These are phyloP conservation scores for Escovopsis sp. DNA, from an alignment of 2,329 filamentous ascomycete genomes.

Conservation along the genomic window DNA sequence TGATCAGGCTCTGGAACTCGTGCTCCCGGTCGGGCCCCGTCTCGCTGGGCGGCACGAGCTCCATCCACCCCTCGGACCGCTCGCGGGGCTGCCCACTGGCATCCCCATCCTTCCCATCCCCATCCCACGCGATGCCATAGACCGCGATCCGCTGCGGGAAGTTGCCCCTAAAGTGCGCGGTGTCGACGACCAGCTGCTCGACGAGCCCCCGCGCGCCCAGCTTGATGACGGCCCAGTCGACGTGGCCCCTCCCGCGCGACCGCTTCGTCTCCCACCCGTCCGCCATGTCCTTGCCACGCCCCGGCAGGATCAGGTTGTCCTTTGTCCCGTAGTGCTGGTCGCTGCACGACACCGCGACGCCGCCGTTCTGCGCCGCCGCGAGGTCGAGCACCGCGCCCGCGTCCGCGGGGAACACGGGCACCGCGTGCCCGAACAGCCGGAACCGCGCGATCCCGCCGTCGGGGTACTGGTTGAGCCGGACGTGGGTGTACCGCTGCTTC, in stretches of 20 bases:
- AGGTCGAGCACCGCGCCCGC: conserved; percentile 55
- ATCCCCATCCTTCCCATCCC: conserved; percentile 29
- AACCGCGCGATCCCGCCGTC: conserved; percentile 75
- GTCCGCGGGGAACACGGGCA: conserved; percentile 61
- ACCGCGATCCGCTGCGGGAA: conserved; percentile 65
- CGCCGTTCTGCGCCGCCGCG: conserved; percentile 65
- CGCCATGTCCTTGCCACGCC: conserved; percentile 70
- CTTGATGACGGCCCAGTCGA: conserved; percentile 69
- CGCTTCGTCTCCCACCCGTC: conserved; percentile 79
- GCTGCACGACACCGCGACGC: conserved; percentile 58
- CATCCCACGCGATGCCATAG: conserved; percentile 42
- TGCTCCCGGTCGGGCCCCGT: conserved; percentile 62
- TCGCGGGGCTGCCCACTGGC: conserved; percentile 38
- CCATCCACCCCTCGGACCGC: conserved; percentile 47
- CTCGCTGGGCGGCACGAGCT: conserved; percentile 51
- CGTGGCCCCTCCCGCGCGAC: conserved; percentile 54
- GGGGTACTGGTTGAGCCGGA: conserved; percentile 71
- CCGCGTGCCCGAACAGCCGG: conserved; percentile 59
- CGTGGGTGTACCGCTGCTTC: conserved; percentile 55
- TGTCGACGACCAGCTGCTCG: conserved; percentile 59
- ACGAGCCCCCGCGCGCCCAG: conserved; percentile 53
- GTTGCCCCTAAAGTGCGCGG: conserved; percentile 72
- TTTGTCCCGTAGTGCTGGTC: conserved; percentile 78
- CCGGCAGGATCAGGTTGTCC: conserved; percentile 66
- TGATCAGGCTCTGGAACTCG: conserved; percentile 41